Percentiles rank a stretch among this genome's conserved stretches.
Evolutionary conservation across 2,329 filamentous ascomycete species (phyloP).

Genomic region (Aureobasidium vineae): DNA sequence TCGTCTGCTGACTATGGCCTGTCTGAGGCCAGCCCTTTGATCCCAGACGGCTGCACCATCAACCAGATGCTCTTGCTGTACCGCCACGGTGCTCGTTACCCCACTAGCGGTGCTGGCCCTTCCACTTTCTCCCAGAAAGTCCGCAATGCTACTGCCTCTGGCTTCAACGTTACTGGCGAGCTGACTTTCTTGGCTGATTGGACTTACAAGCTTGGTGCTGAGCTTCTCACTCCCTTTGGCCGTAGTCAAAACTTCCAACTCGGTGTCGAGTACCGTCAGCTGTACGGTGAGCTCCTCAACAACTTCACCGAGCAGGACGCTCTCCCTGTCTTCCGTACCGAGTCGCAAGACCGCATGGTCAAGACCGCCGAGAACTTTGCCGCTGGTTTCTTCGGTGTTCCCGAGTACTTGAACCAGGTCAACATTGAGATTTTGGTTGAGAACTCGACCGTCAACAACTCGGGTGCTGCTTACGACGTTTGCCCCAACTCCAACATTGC

Average conservation of each 20-base stretch:
- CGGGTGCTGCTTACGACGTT: constrained; percentile 12
- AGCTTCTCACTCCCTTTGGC: constrained; percentile 23
- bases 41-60: constrained; percentile 23
- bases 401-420: constrained; percentile 20
- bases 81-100: constrained; percentile 27
- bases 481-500: constrained; percentile 25
- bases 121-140: constrained; percentile 16
- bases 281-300: constrained; percentile 24
- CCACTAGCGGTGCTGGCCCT: constrained; percentile 23
- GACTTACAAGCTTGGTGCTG: constrained; percentile 25
- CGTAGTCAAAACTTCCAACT: constrained; percentile 24
- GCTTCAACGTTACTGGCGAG: constrained; percentile 17
- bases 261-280: constrained; percentile 23
- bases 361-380: constrained; percentile 25
- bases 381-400: constrained; percentile 22
- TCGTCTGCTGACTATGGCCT: constrained; percentile 21
- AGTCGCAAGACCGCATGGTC: constrained; percentile 25
- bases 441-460: constrained; percentile 24
- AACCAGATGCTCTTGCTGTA: constrained; percentile 19
- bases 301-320: constrained; percentile 22
- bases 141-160: constrained; percentile 8
- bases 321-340: constrained; percentile 20
- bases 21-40: not conserved
- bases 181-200: constrained; percentile 20
- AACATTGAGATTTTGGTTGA: constrained; percentile 24